phyloP scores from a whole-genome alignment of 352 stramenopile genomes.

The Pythium aquatile region DNA sequence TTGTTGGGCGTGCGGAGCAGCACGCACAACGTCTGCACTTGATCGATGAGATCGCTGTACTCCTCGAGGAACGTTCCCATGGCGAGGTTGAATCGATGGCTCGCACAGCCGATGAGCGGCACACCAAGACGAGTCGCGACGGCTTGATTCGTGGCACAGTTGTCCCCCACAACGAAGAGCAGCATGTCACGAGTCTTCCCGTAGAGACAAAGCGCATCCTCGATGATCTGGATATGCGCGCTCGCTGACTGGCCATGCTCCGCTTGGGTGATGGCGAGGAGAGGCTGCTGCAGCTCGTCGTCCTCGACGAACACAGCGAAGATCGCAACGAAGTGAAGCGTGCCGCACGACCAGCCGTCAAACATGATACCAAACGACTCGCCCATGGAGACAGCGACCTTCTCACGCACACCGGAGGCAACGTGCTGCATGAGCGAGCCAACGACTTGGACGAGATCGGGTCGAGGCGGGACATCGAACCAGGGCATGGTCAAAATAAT shows the following conservation, averaged over 20 bases:
- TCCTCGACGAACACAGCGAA: not conserved
- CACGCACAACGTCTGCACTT: not conserved
- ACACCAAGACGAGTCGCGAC: not conserved
- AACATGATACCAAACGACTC: not conserved
- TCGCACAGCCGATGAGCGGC: conserved; percentile 5
- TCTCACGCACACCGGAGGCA: no score
- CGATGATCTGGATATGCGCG: conserved; percentile 1
- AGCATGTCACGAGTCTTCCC: not conserved
- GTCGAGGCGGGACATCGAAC: not conserved
- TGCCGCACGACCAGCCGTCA: not conserved
- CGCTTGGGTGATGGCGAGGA: not conserved
- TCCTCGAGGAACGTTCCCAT: not conserved
- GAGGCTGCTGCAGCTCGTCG: not conserved
- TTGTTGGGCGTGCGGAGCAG: not conserved
- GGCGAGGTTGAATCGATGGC: conserved; percentile 4
- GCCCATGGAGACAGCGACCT: not conserved
- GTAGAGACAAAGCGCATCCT: not conserved
- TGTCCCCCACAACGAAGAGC: conserved; percentile 5
- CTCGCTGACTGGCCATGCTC: conserved; percentile 5
- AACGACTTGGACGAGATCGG: not conserved
- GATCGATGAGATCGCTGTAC: not conserved
- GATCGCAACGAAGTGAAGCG: not conserved
- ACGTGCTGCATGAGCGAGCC: not conserved
- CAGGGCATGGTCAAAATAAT: not conserved
- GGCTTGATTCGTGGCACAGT: conserved; percentile 7